Percentiles rank a stretch among this genome's conserved stretches.
These are phyloP conservation scores for Cryphonectria carpinicola DNA, from an alignment of 2,329 filamentous ascomycete species.

Conservation along the genomic window DNA sequence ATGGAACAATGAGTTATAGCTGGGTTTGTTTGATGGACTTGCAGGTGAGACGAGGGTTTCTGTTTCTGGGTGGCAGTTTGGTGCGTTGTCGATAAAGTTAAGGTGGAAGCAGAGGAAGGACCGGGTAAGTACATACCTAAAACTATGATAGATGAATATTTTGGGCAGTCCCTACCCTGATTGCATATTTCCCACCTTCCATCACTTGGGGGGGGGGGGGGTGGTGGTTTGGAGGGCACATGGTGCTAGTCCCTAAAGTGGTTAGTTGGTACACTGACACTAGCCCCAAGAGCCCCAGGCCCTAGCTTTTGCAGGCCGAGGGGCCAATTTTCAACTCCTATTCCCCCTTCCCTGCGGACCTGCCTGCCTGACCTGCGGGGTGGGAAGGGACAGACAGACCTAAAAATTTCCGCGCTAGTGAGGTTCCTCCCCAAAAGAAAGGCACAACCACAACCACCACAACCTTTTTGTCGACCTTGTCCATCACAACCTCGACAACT, in stretches of 20 bases:
- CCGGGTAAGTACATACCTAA: no score
- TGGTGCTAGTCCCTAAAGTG: not conserved
- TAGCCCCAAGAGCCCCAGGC: not conserved
- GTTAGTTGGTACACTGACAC: not conserved
- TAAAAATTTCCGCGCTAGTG: constrained; percentile 18
- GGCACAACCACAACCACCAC: constrained; percentile 13
- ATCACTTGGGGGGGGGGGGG: not conserved
- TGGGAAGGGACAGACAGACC: constrained; percentile 11
- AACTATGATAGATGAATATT: constrained; percentile 13
- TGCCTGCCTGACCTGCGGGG: not conserved
- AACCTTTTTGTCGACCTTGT: not conserved
- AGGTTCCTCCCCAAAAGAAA: constrained; percentile 10
- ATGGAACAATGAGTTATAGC: not conserved
- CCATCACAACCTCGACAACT: not conserved
- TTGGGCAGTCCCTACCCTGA: not conserved
- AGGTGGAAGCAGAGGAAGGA: not conserved
- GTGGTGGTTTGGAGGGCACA: no score
- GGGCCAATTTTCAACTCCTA: constrained; percentile 8
- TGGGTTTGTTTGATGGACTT: not conserved
- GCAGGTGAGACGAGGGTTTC: not conserved
- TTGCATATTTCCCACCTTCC: not conserved
- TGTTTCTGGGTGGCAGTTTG: not conserved
- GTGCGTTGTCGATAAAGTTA: not conserved
- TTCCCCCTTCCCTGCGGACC: constrained; percentile 3
- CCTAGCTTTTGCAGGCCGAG: not conserved